These are phyloP conservation scores for Alnus glutinosa DNA, from an alignment of 306 rosid genomes.

Conservation along the genomic window DNA sequence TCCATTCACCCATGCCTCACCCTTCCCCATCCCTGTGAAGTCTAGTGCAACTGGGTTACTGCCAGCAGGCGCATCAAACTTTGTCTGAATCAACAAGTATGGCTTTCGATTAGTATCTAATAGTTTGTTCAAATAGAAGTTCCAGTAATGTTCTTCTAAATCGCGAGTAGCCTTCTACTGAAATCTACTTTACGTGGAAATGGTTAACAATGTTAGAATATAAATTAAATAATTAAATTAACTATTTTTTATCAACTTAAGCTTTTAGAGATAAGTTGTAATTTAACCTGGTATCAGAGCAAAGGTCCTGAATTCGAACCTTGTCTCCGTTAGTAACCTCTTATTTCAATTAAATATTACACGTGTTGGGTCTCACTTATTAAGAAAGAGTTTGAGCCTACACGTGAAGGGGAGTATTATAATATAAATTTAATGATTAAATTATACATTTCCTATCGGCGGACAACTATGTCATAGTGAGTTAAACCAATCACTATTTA, in stretches of 20 bases:
- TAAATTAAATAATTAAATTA: too few relatives aligned
- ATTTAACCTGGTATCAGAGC: too few relatives aligned
- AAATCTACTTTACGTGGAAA: neutral
- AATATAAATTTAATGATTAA: too few relatives aligned
- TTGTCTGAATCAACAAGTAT: constrained; percentile 51
- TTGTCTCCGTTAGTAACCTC: too few relatives aligned
- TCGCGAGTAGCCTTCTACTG: neutral
- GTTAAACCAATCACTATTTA: neutral
- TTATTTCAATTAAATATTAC: too few relatives aligned
- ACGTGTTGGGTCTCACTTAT: too few relatives aligned
- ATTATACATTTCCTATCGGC: too few relatives aligned
- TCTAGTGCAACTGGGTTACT: constrained; percentile 80
- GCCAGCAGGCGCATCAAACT: constrained; percentile 64
- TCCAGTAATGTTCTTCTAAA: constrained; percentile 5
- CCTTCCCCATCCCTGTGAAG: constrained; percentile 90
- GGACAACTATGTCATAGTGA: neutral
- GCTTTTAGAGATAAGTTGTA: too few relatives aligned
- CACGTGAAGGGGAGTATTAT: too few relatives aligned
- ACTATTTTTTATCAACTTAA: too few relatives aligned
- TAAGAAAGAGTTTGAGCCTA: too few relatives aligned
- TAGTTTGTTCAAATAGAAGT: constrained; percentile 7
- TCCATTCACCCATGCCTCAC: constrained; percentile 99
- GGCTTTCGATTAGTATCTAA: constrained; percentile 31
- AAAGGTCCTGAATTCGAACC: too few relatives aligned
- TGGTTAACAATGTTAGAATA: neutral